Base-by-base conservation (phyloP, 352 stramenopile genomes). In the Pythium brassicae region DNA sequence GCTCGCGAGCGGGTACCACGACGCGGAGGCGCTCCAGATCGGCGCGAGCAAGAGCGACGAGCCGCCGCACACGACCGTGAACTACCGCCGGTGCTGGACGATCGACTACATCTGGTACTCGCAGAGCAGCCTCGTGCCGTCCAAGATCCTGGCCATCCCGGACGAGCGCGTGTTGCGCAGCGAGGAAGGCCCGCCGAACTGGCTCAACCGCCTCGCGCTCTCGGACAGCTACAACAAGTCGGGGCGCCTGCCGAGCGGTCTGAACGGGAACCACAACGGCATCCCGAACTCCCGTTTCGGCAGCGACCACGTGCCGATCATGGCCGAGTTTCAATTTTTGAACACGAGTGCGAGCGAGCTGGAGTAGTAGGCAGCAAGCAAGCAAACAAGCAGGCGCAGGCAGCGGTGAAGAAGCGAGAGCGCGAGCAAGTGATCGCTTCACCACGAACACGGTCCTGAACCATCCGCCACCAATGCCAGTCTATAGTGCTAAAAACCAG, bases 81-180 rank as follows among this genome's bases (percentile, higher is more conserved):
- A 95, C 58, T 95, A 76, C 47, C 80, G 83, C 27, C 77, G 85
- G 20, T 95, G 85, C 71, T 93, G 83, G 83, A 90, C 85, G 43
- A 92, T 95, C 66, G 85, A 95, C 64, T 95, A 93, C 65, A 91
- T 95, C 40, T 95, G 85, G 85, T 91, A 92, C 71, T 89, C 84
- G 44, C 72, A 71, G 11, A 83, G 66, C 49, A 78, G 61, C 46
- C 63, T 95, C 47, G 66, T 86, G 40, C 83, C 83, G 22, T 70
- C 58, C 4, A 67, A 72, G 47, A 62, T 95, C 17, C 67, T 95
- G 15, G 71, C 88, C 43, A 95, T 95, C 53, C 79, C 85, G 20
- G 65, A 77, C 2, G 85, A 95, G 69, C 77, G 50, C 20, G 62
- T 75, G 3, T 53, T 95, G 42, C 76, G 85, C 37, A 71, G 65